Base-by-base conservation (phyloP, 805 yeast genomes). In the Nakazawaea wyomingensis region DNA sequence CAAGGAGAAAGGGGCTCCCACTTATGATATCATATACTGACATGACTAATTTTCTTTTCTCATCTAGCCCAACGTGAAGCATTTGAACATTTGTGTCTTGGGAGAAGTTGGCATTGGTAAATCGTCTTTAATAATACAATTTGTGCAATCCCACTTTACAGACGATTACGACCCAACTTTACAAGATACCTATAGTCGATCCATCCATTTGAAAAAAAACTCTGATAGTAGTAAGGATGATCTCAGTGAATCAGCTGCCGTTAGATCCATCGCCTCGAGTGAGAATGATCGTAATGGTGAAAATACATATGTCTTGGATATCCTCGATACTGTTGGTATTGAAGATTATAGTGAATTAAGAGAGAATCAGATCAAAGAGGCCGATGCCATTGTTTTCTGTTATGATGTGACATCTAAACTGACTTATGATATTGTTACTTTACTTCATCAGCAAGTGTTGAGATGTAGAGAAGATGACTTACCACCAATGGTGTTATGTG, bases 321-420 rank as follows among this genome's bases (percentile, higher is more conserved):
- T 76, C 42, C 67, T 90, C 48, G 99, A 93, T 57, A 88, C 96
- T 3, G 96, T 96, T 1, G 98, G 96, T 35, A 82, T 82, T 48
- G 96, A 72, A 50, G 76, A 71, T 48, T 69, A 69, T 49, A 66
- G 34, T 19, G 49, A 43, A 16, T 33, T 31, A 4, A 43, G 53
- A 31, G 47, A 44, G 16, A 16, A 14, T 9, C 36, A 56, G 21
- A 48, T 56, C 8, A 31, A 21, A 21, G 45, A 50, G 6, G 73
- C 76, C 3, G 80, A 76, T 55, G 78, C 73, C 11, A 64, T 76
- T 41, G 61, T 76, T 38, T 59, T 75, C 43, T 74, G 72, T 21
- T 76, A 71, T 55, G 70, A 69, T 42, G 74, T 76, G 5, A 66
- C 73, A 34, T 72, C 69, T 52, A 76, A 69, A 50, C 68, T 62